Evolutionary conservation across 208 protist species (phyloP).

Genomic region (Histomonas meleagridis): DNA sequence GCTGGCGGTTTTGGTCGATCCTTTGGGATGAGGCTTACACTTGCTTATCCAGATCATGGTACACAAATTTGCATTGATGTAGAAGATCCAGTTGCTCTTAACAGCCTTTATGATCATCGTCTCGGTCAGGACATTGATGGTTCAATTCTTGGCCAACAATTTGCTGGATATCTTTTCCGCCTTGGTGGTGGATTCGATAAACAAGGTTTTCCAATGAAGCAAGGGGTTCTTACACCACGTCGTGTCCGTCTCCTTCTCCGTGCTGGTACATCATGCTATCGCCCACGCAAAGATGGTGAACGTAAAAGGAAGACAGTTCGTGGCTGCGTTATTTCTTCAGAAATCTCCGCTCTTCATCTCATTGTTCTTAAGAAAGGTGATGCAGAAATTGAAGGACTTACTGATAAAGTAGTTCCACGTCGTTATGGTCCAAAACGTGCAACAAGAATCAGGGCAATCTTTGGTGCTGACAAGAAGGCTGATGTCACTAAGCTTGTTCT

Average conservation of each 20-base stretch:
- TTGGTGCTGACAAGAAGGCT: conserved; percentile 66
- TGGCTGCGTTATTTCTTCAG: conserved; percentile 88
- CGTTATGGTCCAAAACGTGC: conserved; percentile 96
- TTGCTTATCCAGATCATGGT: conserved; percentile 69
- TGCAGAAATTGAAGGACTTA: conserved; percentile 62
- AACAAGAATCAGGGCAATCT: conserved; percentile 94
- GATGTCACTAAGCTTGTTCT: conserved; percentile 92
- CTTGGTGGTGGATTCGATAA: conserved; percentile 98
- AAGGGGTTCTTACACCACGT: conserved; percentile 84
- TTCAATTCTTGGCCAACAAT: conserved; percentile 67
- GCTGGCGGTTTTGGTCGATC: not conserved
- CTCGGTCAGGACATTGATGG: conserved; percentile 55
- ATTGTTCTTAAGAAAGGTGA: conserved; percentile 88
- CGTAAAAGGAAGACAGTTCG: conserved; percentile 91
- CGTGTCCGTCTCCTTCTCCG: conserved; percentile 90
- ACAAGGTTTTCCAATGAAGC: conserved; percentile 98
- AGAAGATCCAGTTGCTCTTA: conserved; percentile 57
- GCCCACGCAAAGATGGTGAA: conserved; percentile 72
- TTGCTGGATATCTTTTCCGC: conserved; percentile 89
- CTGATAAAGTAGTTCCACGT: conserved; percentile 66
- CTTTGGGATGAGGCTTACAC: conserved; percentile 64
- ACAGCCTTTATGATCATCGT: not conserved
- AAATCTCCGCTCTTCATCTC: conserved; percentile 86
- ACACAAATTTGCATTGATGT: conserved; percentile 67
- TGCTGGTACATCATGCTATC: conserved; percentile 66